phyloP scores from a whole-genome alignment of 176 grass and related monocot species.

The Juncus effusus region DNA sequence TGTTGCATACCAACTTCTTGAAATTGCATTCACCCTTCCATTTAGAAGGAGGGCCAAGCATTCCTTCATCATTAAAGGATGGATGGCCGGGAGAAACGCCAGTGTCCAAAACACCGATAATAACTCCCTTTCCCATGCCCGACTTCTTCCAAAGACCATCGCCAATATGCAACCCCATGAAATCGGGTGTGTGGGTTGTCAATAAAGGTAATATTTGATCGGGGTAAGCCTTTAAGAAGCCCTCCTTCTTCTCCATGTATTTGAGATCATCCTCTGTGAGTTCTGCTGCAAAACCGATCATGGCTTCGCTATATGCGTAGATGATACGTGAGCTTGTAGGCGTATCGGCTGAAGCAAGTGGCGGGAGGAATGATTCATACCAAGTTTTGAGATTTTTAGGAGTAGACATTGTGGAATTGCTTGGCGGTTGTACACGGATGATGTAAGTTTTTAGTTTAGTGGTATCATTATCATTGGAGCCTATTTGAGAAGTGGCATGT shows the following conservation, averaged over 20 bases:
- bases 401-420: background rate
- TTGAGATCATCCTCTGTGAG: slow-evolving; percentile 26
- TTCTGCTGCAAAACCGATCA: slow-evolving; percentile 25
- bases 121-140: background rate
- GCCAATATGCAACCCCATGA: background rate
- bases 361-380: slow-evolving; percentile 15
- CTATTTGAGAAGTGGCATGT: slow-evolving; percentile 1
- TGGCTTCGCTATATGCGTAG: slow-evolving; percentile 30
- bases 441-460: slow-evolving; percentile 17
- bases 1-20: slow-evolving; percentile 24
- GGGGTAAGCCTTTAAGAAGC: slow-evolving; percentile 28
- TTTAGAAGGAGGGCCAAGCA: slow-evolving; percentile 27
- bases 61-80: slow-evolving; percentile 23
- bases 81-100: slow-evolving; percentile 20
- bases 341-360: too few relatives aligned
- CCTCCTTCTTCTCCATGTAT: background rate
- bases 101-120: slow-evolving; percentile 27
- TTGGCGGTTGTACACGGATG: slow-evolving; percentile 14
- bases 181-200: slow-evolving; percentile 26
- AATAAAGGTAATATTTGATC: slow-evolving; percentile 22
- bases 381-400: background rate
- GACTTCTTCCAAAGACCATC: background rate
- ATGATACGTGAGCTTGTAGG: slow-evolving; percentile 14
- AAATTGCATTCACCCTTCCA: slow-evolving; percentile 28
- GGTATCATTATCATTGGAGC: slow-evolving; percentile 16